Evolutionary conservation across 768 basidiomycete species (phyloP), one percentile per base, ranked within the genome.

Genomic region (Leccinellum albellum): DNA sequence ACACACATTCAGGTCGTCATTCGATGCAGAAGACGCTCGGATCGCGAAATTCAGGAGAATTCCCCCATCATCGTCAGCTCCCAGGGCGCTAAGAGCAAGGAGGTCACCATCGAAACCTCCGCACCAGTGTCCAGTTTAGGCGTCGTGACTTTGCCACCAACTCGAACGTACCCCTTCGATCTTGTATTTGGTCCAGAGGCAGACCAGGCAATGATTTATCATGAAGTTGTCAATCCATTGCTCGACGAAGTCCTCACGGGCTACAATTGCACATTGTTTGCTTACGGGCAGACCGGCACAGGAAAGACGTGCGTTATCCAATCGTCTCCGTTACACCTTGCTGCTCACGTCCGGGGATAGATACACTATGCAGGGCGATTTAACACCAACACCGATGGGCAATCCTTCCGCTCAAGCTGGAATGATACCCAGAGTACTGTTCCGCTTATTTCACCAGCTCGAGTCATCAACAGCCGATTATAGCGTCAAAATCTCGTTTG

Each of bases 261-360:
- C 6, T 99, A 97, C 77, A 98, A 98, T 68, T 98, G 96, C 69
- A 96, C 93, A 0, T 78, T 99, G 21, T 98, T 98, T 73, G 95
- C 95, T 4, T 99, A 99, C 69, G 97, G 97, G 2, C 97, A 98
- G 72, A 98, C 97, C 0, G 97, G 97, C 1, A 98, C 97, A 0
- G 97, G 97, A 21, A 99, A 99, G 77, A 98, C 97, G 93, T 97
- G 70, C 64, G 91, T 77, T 4, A 15, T 33, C 32, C 51, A 26
- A 9, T 45, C n/a, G 50, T 51, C 29, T 47, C 26, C 40, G n/a
- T 42, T 51, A 20, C 56, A 21, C 48, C 17, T 48, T 1, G 42
- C 9, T 28, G 8, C 58, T 69, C 35, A 74, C 20, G n/a, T 31
- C n/a, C 26, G 47, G 13, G 37, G 14, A 13, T 63, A 91, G 87